phyloP scores from a whole-genome alignment of 331 rosid species.

The Pyracantha coccinea region DNA sequence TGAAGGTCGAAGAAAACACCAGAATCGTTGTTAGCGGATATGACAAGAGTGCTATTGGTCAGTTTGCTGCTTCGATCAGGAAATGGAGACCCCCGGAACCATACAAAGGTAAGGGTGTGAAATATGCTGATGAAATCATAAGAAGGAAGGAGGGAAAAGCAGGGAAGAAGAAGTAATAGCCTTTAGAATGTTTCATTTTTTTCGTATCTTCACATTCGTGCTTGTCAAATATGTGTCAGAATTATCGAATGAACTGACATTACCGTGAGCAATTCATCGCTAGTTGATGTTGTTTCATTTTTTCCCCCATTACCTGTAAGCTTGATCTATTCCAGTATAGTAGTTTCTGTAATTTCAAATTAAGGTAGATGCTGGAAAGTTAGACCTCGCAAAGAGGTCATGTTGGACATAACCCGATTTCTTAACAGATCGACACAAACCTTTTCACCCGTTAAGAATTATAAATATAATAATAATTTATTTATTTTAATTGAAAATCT shows the following conservation, averaged over 20 bases:
- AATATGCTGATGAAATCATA: constrained; percentile 88
- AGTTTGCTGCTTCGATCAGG: constrained; percentile 90
- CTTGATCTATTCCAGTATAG: neutral
- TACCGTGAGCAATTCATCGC: neutral
- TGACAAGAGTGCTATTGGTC: constrained; percentile 81
- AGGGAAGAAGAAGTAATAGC: constrained; percentile 68
- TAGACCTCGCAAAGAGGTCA: no score
- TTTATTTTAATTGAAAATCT: no score
- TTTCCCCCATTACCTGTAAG: neutral
- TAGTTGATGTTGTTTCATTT: neutral
- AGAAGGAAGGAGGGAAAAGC: constrained; percentile 98
- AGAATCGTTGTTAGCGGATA: constrained; percentile 78
- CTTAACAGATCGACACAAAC: no score
- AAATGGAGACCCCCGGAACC: constrained; percentile 99
- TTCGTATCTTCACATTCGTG: constrained; percentile 1
- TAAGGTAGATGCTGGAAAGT: no score
- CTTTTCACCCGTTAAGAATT: no score
- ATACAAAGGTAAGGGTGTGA: constrained; percentile 94
- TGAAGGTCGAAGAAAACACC: constrained; percentile 92
- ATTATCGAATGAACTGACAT: neutral
- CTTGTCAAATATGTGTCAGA: constrained; percentile 11
- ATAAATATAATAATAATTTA: no score
- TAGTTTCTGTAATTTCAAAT: no score
- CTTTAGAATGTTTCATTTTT: neutral
- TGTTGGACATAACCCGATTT: no score